Evolutionary conservation across 2,329 filamentous ascomycete genomes (phyloP), one percentile per base, ranked within the genome.

Genomic region (Diaporthe citrichinensis): DNA sequence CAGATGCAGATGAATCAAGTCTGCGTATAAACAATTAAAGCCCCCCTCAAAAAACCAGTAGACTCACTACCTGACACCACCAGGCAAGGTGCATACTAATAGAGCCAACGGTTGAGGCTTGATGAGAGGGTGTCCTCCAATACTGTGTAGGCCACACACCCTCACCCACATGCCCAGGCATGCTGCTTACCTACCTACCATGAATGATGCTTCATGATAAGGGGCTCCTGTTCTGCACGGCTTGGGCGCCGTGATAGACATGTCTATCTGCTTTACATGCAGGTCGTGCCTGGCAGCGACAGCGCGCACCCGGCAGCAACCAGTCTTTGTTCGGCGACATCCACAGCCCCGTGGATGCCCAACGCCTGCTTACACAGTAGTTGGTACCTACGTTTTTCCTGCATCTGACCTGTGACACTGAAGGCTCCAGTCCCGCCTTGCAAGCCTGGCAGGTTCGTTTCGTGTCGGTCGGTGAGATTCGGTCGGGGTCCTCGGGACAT

Each of bases 281-380:
- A 68, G n/a, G 34, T 46, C 31, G 31, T 41, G 31, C 36, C 49
- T 14, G 9, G 49, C n/a, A 55, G n/a, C 34, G 34, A 68, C 49
- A 28, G 34, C 46, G 41, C 5, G 17, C 41, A 25, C 9, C 28
- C 31, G 12, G 62, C 31, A 53, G 23, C 46, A 39, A 14, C n/a
- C 41, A 69, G 49, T 55, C 25, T 49, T 34, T 17, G 15, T 55
- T 55, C 65, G 34, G 34, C 9, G 65, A 41, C 49, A 69, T 4
- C 65, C 17, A 39, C 31, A 53, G 65, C 46, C 65, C 46, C 65
- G 28, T 69, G 65, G 65, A 25, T 69, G 65, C 65, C 65, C 65
- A 69, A 69, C 49, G 34, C 65, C 31, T 12, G 44, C 28, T 51
- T 25, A n/a, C n/a, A n/a, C n/a, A n/a, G n/a, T n/a, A 12, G 31